These are phyloP conservation scores for Tylopilus orsonianus DNA, from an alignment of 1,284 basidiomycete genomes.

Conservation along the genomic window DNA sequence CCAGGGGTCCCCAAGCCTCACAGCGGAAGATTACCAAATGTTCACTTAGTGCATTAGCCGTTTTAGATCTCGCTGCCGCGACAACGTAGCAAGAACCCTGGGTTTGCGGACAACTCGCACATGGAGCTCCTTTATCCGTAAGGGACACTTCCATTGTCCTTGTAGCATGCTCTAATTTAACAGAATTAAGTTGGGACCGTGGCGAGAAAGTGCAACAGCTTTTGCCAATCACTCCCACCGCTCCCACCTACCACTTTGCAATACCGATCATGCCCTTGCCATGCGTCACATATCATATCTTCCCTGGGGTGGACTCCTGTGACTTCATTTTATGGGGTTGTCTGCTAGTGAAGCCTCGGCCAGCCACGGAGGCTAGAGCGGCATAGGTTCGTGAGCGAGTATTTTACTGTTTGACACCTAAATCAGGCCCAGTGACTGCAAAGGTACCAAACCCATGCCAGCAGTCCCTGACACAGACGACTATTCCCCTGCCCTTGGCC, in stretches of 20 bases:
- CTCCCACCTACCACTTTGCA: conserved; percentile 5
- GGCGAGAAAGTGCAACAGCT: not conserved
- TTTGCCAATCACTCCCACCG: not conserved
- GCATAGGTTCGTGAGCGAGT: not conserved
- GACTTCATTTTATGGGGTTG: not conserved
- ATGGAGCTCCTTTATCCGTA: not conserved
- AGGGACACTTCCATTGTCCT: not conserved
- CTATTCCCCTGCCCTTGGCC: not conserved
- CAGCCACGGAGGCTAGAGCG: no score
- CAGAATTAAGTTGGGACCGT: not conserved
- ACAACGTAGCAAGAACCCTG: not conserved
- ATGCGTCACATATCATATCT: conserved; percentile 6
- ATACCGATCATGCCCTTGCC: not conserved
- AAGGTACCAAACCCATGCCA: not conserved
- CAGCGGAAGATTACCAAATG: not conserved
- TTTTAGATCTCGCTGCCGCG: not conserved
- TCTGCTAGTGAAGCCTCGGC: not conserved
- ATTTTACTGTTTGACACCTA: not conserved
- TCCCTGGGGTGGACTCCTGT: not conserved
- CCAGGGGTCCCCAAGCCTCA: not conserved
- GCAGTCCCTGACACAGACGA: not conserved
- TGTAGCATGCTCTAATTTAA: not conserved
- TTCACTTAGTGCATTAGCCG: not conserved
- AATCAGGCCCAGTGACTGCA: not conserved
- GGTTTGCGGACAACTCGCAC: not conserved